Evolutionary conservation across 208 protist genomes (phyloP).

Genomic region (Herpetomonas samuelpessoai): DNA sequence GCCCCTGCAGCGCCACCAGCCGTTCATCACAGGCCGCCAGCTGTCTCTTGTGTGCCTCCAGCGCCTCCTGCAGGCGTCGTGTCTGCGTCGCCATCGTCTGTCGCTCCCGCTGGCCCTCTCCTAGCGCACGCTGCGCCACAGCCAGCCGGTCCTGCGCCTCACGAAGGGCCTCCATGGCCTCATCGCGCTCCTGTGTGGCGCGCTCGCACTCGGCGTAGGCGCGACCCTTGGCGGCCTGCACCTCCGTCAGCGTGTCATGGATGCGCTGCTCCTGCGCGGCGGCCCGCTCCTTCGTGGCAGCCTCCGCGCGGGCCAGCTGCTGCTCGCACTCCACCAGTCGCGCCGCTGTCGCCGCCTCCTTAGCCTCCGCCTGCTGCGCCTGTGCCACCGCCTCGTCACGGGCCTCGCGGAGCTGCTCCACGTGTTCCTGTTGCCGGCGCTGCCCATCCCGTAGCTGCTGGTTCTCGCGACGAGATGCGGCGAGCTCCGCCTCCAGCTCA

Average conservation of each 20-base stretch:
- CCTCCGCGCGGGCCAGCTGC: slow-evolving; percentile 14
- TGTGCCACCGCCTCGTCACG: slow-evolving; percentile 11
- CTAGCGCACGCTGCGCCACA: slow-evolving; percentile 20
- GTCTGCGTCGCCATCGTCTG: slow-evolving; percentile 31
- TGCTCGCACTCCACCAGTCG: slow-evolving; percentile 13
- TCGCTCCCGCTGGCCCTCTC: slow-evolving; percentile 27
- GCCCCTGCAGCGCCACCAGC: slow-evolving; percentile 32
- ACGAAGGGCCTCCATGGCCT: slow-evolving; percentile 19
- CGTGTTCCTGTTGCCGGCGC: slow-evolving; percentile 21
- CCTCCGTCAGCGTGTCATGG: slow-evolving; percentile 21
- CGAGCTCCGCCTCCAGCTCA: slow-evolving; percentile 22
- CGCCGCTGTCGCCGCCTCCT: slow-evolving; percentile 13
- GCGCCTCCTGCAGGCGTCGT: slow-evolving; percentile 40
- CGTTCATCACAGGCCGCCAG: slow-evolving; percentile 35
- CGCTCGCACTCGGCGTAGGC: slow-evolving; percentile 30
- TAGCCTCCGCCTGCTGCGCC: slow-evolving; percentile 19
- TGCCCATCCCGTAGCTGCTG: slow-evolving; percentile 16
- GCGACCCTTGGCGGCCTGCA: slow-evolving; percentile 21
- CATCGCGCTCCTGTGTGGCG: slow-evolving; percentile 24
- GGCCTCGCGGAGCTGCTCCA: slow-evolving; percentile 9
- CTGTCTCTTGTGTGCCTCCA: slow-evolving; percentile 57
- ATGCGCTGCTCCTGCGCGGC: slow-evolving; percentile 24
- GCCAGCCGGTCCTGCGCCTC: slow-evolving; percentile 21
- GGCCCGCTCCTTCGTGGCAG: slow-evolving; percentile 23
- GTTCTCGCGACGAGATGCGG: slow-evolving; percentile 3